Conservation (phyloP, 164 flowering plant genomes). For the Malania oleifera region DNA sequence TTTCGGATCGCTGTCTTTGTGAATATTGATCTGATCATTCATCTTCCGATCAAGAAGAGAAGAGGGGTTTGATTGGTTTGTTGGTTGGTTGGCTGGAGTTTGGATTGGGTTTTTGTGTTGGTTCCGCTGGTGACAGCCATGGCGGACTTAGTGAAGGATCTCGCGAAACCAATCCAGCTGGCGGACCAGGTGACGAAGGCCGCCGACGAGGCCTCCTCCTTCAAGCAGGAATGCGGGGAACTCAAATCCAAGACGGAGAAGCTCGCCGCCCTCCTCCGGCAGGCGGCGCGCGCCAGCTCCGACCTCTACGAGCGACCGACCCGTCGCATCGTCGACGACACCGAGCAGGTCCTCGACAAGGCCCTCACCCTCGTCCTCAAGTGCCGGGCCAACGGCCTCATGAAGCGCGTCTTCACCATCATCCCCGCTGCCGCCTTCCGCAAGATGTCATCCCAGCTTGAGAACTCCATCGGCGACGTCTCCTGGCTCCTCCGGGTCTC, state of each 20-base stretch:
- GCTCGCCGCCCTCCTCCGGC: slow-evolving; percentile 34
- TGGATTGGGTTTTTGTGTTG: not conserved
- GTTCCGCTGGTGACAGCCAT: slow-evolving; percentile 13
- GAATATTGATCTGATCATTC: too few relatives aligned
- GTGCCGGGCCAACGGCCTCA: slow-evolving; percentile 42
- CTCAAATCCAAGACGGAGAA: slow-evolving; percentile 38
- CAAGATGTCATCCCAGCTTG: slow-evolving; percentile 43
- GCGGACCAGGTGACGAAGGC: slow-evolving; percentile 39
- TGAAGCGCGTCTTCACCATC: slow-evolving; percentile 49
- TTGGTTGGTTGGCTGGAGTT: not conserved
- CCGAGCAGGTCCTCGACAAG: slow-evolving; percentile 29
- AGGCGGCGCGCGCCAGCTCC: slow-evolving; percentile 38
- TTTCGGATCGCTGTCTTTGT: too few relatives aligned
- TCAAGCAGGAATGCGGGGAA: slow-evolving; percentile 33
- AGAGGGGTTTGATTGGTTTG: too few relatives aligned
- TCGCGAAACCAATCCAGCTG: slow-evolving; percentile 35
- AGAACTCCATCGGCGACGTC: slow-evolving; percentile 58
- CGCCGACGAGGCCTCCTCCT: slow-evolving; percentile 29
- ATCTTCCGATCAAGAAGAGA: too few relatives aligned
- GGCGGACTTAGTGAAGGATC: slow-evolving; percentile 40
- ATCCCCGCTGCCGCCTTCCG: slow-evolving; percentile 56
- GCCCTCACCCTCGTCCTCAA: slow-evolving; percentile 34
- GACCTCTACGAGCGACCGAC: slow-evolving; percentile 45
- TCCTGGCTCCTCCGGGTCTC: slow-evolving; percentile 55
- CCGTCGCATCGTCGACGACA: slow-evolving; percentile 35